Evolutionary conservation across 805 yeast species (phyloP).

Genomic region (Nakazawaea ishiwadae): DNA sequence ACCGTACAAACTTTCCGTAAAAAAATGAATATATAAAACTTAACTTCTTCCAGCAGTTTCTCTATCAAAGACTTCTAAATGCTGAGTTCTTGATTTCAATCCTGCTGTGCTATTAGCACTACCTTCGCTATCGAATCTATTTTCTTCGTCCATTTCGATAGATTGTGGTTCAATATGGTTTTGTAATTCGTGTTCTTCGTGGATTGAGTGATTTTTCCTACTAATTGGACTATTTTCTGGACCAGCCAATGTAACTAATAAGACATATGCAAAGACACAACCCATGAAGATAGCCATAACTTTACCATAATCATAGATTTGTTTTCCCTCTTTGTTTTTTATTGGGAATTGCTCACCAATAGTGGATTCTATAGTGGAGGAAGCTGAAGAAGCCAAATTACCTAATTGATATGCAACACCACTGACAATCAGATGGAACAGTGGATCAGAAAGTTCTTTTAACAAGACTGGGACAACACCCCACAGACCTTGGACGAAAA

Average conservation of each 20-base stretch:
- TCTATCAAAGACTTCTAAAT: neutral
- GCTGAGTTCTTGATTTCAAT: neutral
- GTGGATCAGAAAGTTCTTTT: slow-evolving; percentile 56
- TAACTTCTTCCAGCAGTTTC: neutral
- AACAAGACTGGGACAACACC: slow-evolving; percentile 63
- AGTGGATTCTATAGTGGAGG: slow-evolving; percentile 63
- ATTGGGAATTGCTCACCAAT: slow-evolving; percentile 53
- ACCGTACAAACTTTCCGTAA: neutral
- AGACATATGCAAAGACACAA: slow-evolving; percentile 49
- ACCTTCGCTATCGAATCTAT: neutral
- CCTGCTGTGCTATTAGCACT: neutral
- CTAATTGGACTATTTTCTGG: slow-evolving; percentile 41
- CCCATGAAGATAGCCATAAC: slow-evolving; percentile 68
- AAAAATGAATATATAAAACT: too few relatives aligned
- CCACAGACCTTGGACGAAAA: slow-evolving; percentile 67
- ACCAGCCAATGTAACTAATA: slow-evolving; percentile 48
- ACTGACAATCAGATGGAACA: slow-evolving; percentile 49
- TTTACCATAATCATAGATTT: slow-evolving; percentile 44
- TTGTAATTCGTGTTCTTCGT: slow-evolving; percentile 1
- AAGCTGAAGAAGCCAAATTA: slow-evolving; percentile 61
- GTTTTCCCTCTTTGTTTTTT: slow-evolving; percentile 21
- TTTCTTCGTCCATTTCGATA: neutral
- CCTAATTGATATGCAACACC: slow-evolving; percentile 68
- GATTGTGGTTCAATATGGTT: neutral
- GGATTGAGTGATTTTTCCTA: neutral